Evolutionary conservation across 202 grass and related monocot genomes (phyloP).

Genomic region (Setaria viridis): DNA sequence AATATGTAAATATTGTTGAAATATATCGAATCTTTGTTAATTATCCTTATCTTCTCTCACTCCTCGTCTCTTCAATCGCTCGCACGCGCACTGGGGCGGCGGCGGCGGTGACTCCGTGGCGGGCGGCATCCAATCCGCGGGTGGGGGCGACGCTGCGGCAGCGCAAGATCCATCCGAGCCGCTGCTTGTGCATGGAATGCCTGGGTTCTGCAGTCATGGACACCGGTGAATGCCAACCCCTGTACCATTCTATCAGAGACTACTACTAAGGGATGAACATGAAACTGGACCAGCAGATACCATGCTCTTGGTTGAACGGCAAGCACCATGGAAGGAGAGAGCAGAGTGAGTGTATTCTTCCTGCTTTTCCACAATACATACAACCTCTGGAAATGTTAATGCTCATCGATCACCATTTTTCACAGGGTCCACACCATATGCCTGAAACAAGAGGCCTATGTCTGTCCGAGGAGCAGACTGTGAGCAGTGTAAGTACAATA

Average conservation of each 20-base stretch:
- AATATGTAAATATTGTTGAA: too few relatives aligned
- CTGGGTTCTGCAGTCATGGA: constrained; percentile 92
- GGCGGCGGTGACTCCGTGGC: too few relatives aligned
- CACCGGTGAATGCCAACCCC: constrained; percentile 82
- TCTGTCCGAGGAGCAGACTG: constrained; percentile 92
- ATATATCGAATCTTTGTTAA: too few relatives aligned
- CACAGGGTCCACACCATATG: constrained; percentile 82
- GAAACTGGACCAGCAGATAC: constrained; percentile 98
- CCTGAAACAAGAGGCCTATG: constrained; percentile 97
- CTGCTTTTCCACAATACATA: background rate
- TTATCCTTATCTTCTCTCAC: too few relatives aligned
- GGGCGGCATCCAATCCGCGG: too few relatives aligned
- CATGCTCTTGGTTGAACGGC: constrained; percentile 96
- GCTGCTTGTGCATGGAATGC: constrained; percentile 92
- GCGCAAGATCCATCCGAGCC: background rate
- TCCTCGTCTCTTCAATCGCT: too few relatives aligned
- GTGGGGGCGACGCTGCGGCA: too few relatives aligned
- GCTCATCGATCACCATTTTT: constrained; percentile 15
- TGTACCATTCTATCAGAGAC: constrained; percentile 94
- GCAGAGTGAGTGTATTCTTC: constrained; percentile 58
- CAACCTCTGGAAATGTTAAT: background rate
- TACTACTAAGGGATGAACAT: constrained; percentile 99
- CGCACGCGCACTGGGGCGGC: too few relatives aligned
- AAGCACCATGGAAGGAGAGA: constrained; percentile 99
- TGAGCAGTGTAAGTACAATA: constrained; percentile 78